Conservation (phyloP, 768 basidiomycete genomes). For the Hygrocybe punicea region DNA sequence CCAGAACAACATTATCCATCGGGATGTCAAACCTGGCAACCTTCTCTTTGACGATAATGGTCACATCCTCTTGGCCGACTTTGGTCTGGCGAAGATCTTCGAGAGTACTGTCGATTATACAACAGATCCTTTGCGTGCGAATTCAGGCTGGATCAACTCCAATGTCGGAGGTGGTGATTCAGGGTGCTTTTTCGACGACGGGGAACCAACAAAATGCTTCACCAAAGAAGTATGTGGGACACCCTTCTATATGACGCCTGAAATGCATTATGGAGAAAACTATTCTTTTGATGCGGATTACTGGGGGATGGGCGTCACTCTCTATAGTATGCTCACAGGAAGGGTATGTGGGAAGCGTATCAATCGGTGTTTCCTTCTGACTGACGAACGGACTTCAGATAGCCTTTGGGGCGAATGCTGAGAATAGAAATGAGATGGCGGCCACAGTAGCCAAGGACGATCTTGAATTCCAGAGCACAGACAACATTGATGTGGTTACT, state of each 20-base stretch:
- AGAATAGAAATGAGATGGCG: not conserved
- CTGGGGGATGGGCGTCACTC: not conserved
- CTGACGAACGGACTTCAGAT: not conserved
- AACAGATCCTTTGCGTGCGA: not conserved
- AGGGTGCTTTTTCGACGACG: not conserved
- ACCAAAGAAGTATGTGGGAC: not conserved
- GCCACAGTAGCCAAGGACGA: not conserved
- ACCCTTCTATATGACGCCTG: not conserved
- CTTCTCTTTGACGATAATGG: constrained; percentile 2
- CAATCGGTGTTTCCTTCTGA: not conserved
- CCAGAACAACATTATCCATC: constrained; percentile 5
- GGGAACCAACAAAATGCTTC: not conserved
- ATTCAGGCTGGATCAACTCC: not conserved
- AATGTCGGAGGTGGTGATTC: not conserved
- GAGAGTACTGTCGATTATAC: not conserved
- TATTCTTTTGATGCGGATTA: not conserved
- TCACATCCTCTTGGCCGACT: constrained; percentile 7
- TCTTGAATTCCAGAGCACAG: not conserved
- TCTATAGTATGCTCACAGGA: not conserved
- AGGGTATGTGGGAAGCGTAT: not conserved
- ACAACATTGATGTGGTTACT: not conserved
- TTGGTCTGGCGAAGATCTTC: constrained; percentile 5
- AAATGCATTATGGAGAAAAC: not conserved
- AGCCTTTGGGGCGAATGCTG: not conserved
- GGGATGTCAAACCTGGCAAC: constrained; percentile 10